These are phyloP conservation scores for Porodaedalea pini DNA, from an alignment of 1,284 basidiomycete species.

Conservation along the genomic window DNA sequence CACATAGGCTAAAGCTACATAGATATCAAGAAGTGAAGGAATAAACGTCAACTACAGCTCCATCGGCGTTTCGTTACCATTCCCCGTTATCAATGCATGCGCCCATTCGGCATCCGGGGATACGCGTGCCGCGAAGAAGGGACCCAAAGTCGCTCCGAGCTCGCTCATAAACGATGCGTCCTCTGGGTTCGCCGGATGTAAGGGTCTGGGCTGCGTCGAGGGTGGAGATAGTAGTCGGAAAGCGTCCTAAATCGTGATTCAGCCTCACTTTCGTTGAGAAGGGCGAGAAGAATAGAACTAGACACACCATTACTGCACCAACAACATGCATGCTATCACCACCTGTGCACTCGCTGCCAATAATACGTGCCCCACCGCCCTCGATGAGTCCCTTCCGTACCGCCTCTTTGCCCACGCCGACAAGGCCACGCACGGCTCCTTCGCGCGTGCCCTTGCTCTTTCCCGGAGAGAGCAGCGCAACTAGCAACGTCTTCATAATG, in stretches of 20 bases:
- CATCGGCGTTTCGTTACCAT: background rate
- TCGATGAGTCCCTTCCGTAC: constrained; percentile 76
- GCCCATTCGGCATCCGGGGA: constrained; percentile 59
- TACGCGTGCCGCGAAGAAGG: constrained; percentile 56
- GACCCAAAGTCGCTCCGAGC: constrained; percentile 54
- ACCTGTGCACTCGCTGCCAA: constrained; percentile 58
- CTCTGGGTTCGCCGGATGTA: constrained; percentile 45
- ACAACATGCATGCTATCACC: constrained; percentile 43
- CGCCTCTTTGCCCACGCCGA: constrained; percentile 80
- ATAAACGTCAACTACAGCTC: constrained; percentile 4
- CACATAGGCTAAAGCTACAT: too few species aligned
- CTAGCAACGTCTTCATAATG: constrained; percentile 88
- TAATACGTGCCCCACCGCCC: constrained; percentile 67
- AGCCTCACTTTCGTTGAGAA: background rate
- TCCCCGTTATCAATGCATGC: background rate
- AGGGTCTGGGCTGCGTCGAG: constrained; percentile 51
- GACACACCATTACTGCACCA: constrained; percentile 54
- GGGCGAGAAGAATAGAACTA: background rate
- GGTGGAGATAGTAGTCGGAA: constrained; percentile 53
- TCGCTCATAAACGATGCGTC: constrained; percentile 47
- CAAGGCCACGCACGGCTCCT: constrained; percentile 81
- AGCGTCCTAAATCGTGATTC: constrained; percentile 42
- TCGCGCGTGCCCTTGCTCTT: constrained; percentile 76
- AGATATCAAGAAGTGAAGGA: too few species aligned
- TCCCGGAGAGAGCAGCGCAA: constrained; percentile 73